Base-by-base conservation (phyloP, 805 yeast species). In the Starmerella scarabaei region DNA sequence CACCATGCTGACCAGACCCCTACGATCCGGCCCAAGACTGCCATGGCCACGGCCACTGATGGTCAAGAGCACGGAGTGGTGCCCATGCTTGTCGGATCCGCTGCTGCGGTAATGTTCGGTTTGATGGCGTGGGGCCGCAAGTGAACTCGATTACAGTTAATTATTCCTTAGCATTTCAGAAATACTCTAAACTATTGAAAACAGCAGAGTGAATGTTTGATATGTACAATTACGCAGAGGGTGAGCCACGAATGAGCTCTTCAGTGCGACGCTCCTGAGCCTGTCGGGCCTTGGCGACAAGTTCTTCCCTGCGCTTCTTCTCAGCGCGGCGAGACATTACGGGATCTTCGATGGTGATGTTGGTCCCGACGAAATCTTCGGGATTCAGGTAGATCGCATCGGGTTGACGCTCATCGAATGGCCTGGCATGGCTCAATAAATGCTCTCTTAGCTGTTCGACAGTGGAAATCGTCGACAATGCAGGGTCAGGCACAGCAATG, bases 341-440 rank as follows among this genome's bases (percentile, higher is more conserved):
- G 33, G 69, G 62, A 41, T 70, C 74, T 44, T 75, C 62, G 45
- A 59, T 24, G 1, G 47, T 47, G 23, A 60, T 43, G 41, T 80
- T 81, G 4, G 72, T 64, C 30, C 79, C 73, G 23, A 60, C 64
- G 53, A 73, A 80, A 33, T 72, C 76, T 21, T 64, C 65, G 6
- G 64, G 57, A 42, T 73, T 63, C 49, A 82, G 64, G 45, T 75
- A 73, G 41, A 82, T 72, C 21, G 83, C 88, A 52, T 79, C 72
- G n/a, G 91, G 85, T 52, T 75, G 72, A 55, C 75, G 69, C 54
- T 79, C 85, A 51, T 71, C 72, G 48, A 62, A 68, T 50, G 67
- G 63, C 16, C 53, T 49, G 18, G 67, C 66, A 20, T 68, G 62
- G n/a, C 67, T 55, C 40, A 59, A 45, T 8, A 50, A 58, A 38